Evolutionary conservation across 495 filamentous ascomycete genomes (phyloP).

Genomic region (Tuber melanosporum): DNA sequence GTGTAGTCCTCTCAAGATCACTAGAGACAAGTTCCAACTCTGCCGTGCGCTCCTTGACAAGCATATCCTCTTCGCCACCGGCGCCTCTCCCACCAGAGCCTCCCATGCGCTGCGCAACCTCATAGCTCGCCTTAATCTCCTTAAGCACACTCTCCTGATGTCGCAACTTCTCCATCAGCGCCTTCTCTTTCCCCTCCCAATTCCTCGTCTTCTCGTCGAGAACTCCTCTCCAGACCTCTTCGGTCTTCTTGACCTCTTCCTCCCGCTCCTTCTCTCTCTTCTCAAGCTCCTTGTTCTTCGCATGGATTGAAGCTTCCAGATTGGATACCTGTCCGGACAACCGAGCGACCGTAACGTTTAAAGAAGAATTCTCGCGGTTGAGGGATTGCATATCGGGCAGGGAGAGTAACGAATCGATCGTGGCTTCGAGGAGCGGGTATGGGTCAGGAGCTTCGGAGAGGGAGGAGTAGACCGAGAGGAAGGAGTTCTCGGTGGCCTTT

Average conservation of each 20-base stretch:
- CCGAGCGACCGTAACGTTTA: slow-evolving; percentile 68
- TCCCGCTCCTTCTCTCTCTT: slow-evolving; percentile 67
- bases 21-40: slow-evolving; percentile 89
- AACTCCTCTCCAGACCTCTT: slow-evolving; percentile 85
- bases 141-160: slow-evolving; percentile 87
- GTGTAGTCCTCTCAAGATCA: slow-evolving; percentile 82
- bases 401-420: slow-evolving; percentile 71
- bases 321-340: slow-evolving; percentile 65
- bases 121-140: slow-evolving; percentile 93
- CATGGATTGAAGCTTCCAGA: slow-evolving; percentile 61
- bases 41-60: slow-evolving; percentile 65
- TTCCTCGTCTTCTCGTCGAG: slow-evolving; percentile 91
- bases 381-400: slow-evolving; percentile 46
- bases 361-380: slow-evolving; percentile 73
- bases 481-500: slow-evolving; percentile 83
- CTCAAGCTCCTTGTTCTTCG: slow-evolving; percentile 39
- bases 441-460: slow-evolving; percentile 94
- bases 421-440: slow-evolving; percentile 92
- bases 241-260: slow-evolving; percentile 68
- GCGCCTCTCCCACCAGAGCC: slow-evolving; percentile 39
- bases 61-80: slow-evolving; percentile 37
- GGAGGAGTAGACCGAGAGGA: slow-evolving; percentile 84
- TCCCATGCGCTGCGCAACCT: slow-evolving; percentile 85
- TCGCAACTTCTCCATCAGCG: slow-evolving; percentile 84
- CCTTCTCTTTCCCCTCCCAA: slow-evolving; percentile 91